Base-by-base conservation (phyloP, 352 stramenopile genomes). In the Globisporangium canariense region DNA sequence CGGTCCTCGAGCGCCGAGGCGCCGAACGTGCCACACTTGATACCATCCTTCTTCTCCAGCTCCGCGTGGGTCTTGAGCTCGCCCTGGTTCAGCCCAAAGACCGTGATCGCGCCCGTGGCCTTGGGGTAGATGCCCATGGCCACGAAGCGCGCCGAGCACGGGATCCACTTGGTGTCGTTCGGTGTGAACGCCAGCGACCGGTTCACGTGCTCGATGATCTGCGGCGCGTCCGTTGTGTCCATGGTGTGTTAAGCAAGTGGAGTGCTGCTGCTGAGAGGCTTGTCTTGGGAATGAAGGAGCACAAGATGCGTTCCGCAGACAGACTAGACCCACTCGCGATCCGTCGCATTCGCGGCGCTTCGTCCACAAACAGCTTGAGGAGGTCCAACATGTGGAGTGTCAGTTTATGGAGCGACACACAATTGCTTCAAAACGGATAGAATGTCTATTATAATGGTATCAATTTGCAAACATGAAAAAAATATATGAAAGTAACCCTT, bases 1-100 rank as follows among this genome's bases (percentile, higher is more conserved):
- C 93, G 76, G 41, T 97, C 82, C 58, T 96, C 90, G 4, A 97
- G 69, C 25, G 86, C 77, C 22, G 94, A 98, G 18, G 95, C 94
- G 14, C 93, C 96, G 75, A 99, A 99, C 10, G 97, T 98, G 22
- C 85, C 88, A 67, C 95, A 98, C 72, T 99, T 99, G 73, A 99
- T 90, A 36, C 94, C 97, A 45, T 97, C 70, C 13, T 78, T 76
- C 58, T 91, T 94, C 68, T 98, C 84, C 43, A 90, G 64, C 71
- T 90, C 85, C 2, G 66, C 65, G 53, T 78, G 60, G 20, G 84
- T 88, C 65, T 85, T 79, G 36, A 93, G 70, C 50, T 97, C 83
- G 20, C 96, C 93, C 50, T 97, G 81, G 52, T 97, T 80, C 14
- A 99, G 78, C 18, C 94, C 86, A 58, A 95, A 97, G 52, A 99